phyloP scores from a whole-genome alignment of 306 rosid species.

The Purshia tridentata region DNA sequence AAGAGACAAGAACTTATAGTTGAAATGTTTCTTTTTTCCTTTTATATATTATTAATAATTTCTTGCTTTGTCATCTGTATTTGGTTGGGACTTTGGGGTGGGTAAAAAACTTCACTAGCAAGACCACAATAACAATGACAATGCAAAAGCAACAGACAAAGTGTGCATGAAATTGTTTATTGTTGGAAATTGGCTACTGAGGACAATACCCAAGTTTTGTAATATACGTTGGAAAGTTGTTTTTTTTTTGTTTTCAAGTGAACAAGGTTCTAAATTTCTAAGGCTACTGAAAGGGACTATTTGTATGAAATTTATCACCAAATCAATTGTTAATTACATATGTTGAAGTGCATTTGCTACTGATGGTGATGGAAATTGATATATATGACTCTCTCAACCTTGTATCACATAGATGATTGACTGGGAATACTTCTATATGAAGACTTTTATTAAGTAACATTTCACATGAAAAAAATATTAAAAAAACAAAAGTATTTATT shows the following conservation, averaged over 20 bases:
- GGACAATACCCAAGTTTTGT: conserved; percentile 23
- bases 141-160: conserved; percentile 4
- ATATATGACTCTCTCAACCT: not conserved
- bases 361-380: not conserved
- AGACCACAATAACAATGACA: not conserved
- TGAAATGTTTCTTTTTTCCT: conserved; percentile 15
- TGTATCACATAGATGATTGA: not conserved
- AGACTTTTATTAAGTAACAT: not conserved
- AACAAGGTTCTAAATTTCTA: conserved; percentile 3
- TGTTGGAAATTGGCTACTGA: not conserved
- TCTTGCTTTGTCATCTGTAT: not conserved
- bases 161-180: not conserved
- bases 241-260: conserved; percentile 7
- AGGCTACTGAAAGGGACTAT: conserved; percentile 12
- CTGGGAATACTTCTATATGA: not conserved
- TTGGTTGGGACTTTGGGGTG: not conserved
- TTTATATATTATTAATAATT: not conserved
- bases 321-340: conserved; percentile 10
- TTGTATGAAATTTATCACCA: not conserved
- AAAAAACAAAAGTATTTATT: no score
- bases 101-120: conserved; percentile 7
- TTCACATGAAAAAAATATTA: no score
- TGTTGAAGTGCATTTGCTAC: not conserved
- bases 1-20: not conserved
- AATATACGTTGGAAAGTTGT: not conserved